phyloP scores from a whole-genome alignment of 768 basidiomycete species.

The Pholiota conissans region DNA sequence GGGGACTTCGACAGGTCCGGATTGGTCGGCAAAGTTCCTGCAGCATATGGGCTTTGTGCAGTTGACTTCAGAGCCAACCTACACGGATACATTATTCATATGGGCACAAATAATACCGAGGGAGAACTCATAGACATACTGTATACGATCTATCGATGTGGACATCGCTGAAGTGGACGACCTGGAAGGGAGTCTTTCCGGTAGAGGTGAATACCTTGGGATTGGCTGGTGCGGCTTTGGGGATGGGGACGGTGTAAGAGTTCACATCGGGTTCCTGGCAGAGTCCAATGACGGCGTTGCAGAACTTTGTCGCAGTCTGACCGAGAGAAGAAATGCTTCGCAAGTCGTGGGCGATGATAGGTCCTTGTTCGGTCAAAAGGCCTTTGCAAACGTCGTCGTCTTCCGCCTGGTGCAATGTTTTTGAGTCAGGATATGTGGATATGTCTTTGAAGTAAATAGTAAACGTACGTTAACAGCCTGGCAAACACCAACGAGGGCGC shows the following conservation, averaged over 20 bases:
- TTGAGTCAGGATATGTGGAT: background rate
- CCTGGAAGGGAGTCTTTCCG: slow-evolving; percentile 48
- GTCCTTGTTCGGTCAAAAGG: slow-evolving; percentile 47
- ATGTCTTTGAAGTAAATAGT: background rate
- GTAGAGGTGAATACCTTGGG: slow-evolving; percentile 34
- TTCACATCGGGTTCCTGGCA: slow-evolving; percentile 51
- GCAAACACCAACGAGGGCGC: slow-evolving; percentile 45
- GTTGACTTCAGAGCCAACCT: slow-evolving; percentile 53
- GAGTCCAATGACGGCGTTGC: slow-evolving; percentile 53
- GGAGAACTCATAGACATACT: slow-evolving; percentile 28
- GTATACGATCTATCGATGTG: slow-evolving; percentile 60
- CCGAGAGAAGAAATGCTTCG: slow-evolving; percentile 46
- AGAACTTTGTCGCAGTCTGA: slow-evolving; percentile 53
- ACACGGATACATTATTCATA: background rate
- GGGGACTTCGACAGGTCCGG: slow-evolving; percentile 35
- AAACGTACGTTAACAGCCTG: slow-evolving; percentile 35
- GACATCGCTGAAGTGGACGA: slow-evolving; percentile 62
- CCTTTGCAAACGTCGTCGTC: slow-evolving; percentile 63
- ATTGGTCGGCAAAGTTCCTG: slow-evolving; percentile 45
- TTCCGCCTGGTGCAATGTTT: slow-evolving; percentile 36
- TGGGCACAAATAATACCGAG: background rate
- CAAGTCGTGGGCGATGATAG: slow-evolving; percentile 57
- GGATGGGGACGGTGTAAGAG: slow-evolving; percentile 43
- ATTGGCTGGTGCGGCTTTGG: slow-evolving; percentile 37
- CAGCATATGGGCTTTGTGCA: slow-evolving; percentile 70